phyloP scores from a whole-genome alignment of 371 early-diverging fungal species.

The Mortierella sp. region DNA sequence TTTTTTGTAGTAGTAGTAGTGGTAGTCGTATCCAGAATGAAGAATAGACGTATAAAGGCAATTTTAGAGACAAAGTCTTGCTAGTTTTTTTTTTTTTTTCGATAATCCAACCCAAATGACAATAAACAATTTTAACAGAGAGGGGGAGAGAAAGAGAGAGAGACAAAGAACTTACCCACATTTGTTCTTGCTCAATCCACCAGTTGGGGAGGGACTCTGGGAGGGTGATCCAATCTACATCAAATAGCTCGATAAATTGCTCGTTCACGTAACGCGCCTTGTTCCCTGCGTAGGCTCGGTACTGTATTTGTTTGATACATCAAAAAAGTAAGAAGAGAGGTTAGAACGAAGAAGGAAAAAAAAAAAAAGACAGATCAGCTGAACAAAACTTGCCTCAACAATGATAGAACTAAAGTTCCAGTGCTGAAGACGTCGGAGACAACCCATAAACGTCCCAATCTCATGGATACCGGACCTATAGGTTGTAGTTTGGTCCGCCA shows the following conservation, averaged over 20 bases:
- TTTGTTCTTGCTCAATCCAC: conserved; percentile 75
- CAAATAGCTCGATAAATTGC: conserved; percentile 96
- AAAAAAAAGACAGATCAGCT: background rate
- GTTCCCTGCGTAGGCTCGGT: conserved; percentile 89
- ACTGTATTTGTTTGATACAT: conserved; percentile 58
- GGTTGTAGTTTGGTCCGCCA: background rate
- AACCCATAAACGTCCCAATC: conserved; percentile 88
- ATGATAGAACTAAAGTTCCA: conserved; percentile 97
- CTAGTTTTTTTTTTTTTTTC: too few species aligned
- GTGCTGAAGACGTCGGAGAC: conserved; percentile 90
- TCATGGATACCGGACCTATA: conserved; percentile 81
- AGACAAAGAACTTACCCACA: conserved; percentile 58
- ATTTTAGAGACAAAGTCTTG: background rate
- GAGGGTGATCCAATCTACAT: conserved; percentile 88
- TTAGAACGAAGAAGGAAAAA: background rate
- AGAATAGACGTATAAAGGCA: background rate
- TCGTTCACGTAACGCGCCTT: conserved; percentile 90
- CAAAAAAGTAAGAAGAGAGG: background rate
- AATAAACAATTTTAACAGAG: too few species aligned
- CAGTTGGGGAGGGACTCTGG: conserved; percentile 82
- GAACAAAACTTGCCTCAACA: conserved; percentile 78
- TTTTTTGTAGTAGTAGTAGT: background rate
- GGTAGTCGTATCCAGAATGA: background rate
- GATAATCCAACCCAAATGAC: too few species aligned
- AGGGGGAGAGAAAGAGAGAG: too few species aligned